Evolutionary conservation across 352 stramenopile species (phyloP).

Genomic region (Phytophthora boehmeriae): DNA sequence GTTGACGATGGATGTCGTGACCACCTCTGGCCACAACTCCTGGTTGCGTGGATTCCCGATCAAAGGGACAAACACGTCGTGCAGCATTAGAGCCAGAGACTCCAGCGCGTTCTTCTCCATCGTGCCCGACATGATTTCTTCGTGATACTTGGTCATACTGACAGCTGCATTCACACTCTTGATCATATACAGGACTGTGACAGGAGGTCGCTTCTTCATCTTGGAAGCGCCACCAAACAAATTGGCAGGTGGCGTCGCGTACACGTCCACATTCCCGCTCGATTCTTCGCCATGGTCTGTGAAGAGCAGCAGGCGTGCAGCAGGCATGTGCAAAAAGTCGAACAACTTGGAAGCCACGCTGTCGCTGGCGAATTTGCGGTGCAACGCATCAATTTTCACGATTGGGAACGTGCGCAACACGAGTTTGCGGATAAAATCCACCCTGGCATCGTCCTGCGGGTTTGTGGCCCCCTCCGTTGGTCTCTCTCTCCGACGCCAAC

Average conservation of each 20-base stretch:
- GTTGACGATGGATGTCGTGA: slow-evolving; percentile 75
- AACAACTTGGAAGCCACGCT: slow-evolving; percentile 63
- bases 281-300: slow-evolving; percentile 71
- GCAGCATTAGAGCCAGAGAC: slow-evolving; percentile 72
- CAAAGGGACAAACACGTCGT: slow-evolving; percentile 78
- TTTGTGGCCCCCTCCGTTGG: neutral
- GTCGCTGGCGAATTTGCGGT: slow-evolving; percentile 70
- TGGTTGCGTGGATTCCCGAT: slow-evolving; percentile 84
- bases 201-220: slow-evolving; percentile 23
- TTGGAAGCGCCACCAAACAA: slow-evolving; percentile 46
- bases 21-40: slow-evolving; percentile 81
- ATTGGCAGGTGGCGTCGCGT: slow-evolving; percentile 54
- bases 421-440: slow-evolving; percentile 70
- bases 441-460: slow-evolving; percentile 60
- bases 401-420: slow-evolving; percentile 71
- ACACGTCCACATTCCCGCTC: slow-evolving; percentile 61
- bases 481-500: slow-evolving; percentile 10
- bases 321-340: slow-evolving; percentile 72
- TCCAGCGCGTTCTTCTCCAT: slow-evolving; percentile 79
- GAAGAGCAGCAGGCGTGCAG: slow-evolving; percentile 66
- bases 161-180: slow-evolving; percentile 74
- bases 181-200: slow-evolving; percentile 77
- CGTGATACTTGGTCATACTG: slow-evolving; percentile 60
- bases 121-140: slow-evolving; percentile 77
- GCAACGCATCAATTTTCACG: slow-evolving; percentile 62